Evolutionary conservation across 2,329 filamentous ascomycete species (phyloP), one percentile per base, ranked within the genome.

Genomic region (Fusarium nurragi): DNA sequence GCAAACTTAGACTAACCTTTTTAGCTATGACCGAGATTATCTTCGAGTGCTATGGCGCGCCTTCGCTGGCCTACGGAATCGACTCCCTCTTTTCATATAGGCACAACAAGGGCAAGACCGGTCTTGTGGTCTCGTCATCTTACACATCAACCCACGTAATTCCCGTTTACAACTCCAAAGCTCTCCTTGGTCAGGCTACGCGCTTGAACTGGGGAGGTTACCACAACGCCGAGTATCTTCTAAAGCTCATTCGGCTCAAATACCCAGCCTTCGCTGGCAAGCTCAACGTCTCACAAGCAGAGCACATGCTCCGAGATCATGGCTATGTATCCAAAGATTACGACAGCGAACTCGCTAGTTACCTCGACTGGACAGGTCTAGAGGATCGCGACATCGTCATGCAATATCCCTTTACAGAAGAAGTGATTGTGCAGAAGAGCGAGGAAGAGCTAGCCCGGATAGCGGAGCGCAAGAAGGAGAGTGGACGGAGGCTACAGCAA

Each of bases 41-140:
- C 12, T 99, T 98, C 76, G 95, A 99, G 78, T 96, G 93, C 78
- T 99, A 99, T 77, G 87, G 88, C 59, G 94, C 92, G 12, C 94
- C 95, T 0, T 94, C 92, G 3, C 85, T 97, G 23, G 91, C 94
- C 18, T 97, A 95, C 78, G 95, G 95, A 48, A 94, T 99, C 79
- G 95, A 99, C 77, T 96, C 94, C 12, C 86, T 99, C 28, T 99
- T 99, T 80, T 96, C 94, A 19, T 99, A 97, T 80, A 85, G 90
- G 62, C 91, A 97, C 80, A 99, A 99, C 76, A 88, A 91, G 61
- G 95, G 95, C 64, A 88, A 84, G 47, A 94, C 92, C 23, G 95
- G 95, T 8, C 82, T 99, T 21, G 91, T 99, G 34, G 86, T 98
- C 28, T 96, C 93, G 3, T 97, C 94, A 1, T 97, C 93, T 4